Evolutionary conservation across 805 yeast species (phyloP).

Genomic region (Starmerella vitae): DNA sequence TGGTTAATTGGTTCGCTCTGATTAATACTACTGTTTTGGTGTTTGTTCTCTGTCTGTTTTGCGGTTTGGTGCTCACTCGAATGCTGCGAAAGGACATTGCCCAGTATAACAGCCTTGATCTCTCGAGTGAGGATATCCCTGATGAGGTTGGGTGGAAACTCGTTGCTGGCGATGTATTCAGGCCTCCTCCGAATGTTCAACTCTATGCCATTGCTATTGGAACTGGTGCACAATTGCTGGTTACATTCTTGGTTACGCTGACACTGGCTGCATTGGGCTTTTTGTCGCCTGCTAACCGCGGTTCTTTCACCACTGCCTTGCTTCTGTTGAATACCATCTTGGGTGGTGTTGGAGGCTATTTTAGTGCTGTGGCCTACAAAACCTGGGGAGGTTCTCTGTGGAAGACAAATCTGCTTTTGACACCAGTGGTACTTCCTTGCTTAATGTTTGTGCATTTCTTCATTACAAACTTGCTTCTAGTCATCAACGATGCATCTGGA

Average conservation of each 20-base stretch:
- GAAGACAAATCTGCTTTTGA: constrained; percentile 70
- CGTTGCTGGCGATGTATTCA: constrained; percentile 87
- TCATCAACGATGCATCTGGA: constrained; percentile 71
- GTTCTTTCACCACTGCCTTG: constrained; percentile 81
- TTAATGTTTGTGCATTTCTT: constrained; percentile 48
- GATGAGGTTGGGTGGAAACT: constrained; percentile 97
- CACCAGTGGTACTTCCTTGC: constrained; percentile 83
- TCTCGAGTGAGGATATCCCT: constrained; percentile 57
- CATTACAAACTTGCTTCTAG: constrained; percentile 66
- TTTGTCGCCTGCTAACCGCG: constrained; percentile 87
- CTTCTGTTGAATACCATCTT: constrained; percentile 68
- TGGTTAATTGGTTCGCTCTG: constrained; percentile 91
- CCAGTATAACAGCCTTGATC: constrained; percentile 75
- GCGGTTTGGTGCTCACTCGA: constrained; percentile 62
- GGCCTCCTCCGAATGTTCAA: constrained; percentile 63
- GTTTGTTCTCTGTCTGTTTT: constrained; percentile 56
- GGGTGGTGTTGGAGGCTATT: constrained; percentile 73
- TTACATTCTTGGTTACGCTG: constrained; percentile 61
- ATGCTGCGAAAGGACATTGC: constrained; percentile 76
- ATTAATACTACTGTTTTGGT: constrained; percentile 77
- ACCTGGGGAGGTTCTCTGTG: constrained; percentile 85
- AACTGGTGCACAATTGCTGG: constrained; percentile 70
- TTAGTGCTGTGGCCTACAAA: constrained; percentile 75
- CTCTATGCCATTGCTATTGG: constrained; percentile 71
- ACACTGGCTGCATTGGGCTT: constrained; percentile 79